phyloP scores from a whole-genome alignment of 2,329 filamentous ascomycete species.

The Colletotrichum eremochloae region DNA sequence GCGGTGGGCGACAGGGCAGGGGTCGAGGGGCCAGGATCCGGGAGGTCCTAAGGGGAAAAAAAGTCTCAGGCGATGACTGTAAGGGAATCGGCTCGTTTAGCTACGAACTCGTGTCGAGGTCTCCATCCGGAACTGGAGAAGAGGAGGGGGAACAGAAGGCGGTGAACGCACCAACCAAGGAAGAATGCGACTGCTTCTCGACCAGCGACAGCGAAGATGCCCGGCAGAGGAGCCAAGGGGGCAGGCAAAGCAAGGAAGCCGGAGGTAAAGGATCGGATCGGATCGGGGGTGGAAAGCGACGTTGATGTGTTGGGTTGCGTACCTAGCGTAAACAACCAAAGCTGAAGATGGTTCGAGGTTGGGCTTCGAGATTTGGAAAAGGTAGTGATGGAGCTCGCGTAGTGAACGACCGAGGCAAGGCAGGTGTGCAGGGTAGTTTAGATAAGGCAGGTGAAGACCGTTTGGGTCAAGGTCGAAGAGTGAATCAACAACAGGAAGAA shows the following conservation, averaged over 20 bases:
- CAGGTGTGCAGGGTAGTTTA: not conserved
- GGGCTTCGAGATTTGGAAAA: not conserved
- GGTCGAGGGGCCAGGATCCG: slow-evolving; percentile 37
- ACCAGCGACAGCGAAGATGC: slow-evolving; percentile 38
- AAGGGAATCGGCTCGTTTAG: slow-evolving; percentile 41
- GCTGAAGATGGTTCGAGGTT: slow-evolving; percentile 3
- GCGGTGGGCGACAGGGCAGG: slow-evolving; percentile 40
- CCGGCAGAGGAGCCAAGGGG: slow-evolving; percentile 35
- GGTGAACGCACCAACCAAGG: slow-evolving; percentile 42
- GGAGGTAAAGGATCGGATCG: slow-evolving; percentile 38
- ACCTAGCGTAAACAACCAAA: not conserved
- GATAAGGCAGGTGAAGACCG: not conserved
- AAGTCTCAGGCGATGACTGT: slow-evolving; percentile 40
- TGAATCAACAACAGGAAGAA: slow-evolving; percentile 36
- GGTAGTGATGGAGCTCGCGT: not conserved
- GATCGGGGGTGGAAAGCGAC: slow-evolving; percentile 23
- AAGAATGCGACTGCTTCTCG: slow-evolving; percentile 36
- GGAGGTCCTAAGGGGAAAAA: slow-evolving; percentile 34
- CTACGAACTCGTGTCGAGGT: slow-evolving; percentile 33
- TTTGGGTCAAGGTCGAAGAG: slow-evolving; percentile 9
- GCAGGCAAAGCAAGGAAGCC: slow-evolving; percentile 34
- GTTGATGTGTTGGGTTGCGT: not conserved
- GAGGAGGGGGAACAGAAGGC: slow-evolving; percentile 39
- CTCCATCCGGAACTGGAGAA: slow-evolving; percentile 40
- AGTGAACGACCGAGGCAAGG: not conserved